Evolutionary conservation across 2,329 filamentous ascomycete genomes (phyloP).

Genomic region (Fusarium sp.): DNA sequence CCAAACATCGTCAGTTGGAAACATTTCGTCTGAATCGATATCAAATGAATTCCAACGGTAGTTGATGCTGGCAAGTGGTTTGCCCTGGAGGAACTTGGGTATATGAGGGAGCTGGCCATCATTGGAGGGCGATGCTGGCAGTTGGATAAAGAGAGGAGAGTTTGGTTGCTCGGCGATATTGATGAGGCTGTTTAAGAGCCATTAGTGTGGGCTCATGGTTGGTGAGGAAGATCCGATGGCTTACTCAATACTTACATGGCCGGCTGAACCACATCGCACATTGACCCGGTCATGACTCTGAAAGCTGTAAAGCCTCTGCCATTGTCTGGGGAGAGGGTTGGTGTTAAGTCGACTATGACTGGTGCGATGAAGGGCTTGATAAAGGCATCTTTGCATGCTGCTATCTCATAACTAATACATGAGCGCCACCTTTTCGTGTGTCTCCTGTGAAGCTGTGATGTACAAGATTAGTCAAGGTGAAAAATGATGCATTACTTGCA

Average conservation of each 20-base stretch:
- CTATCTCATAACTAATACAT: constrained; percentile 26
- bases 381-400: constrained; percentile 47
- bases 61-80: constrained; percentile 68
- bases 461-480: background rate
- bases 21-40: constrained; percentile 30
- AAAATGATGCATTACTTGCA: background rate
- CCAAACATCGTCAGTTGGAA: constrained; percentile 57
- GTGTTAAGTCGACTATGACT: constrained; percentile 22
- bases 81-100: constrained; percentile 58
- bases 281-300: constrained; percentile 57
- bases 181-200: constrained; percentile 58
- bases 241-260: constrained; percentile 65
- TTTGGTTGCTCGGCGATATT: constrained; percentile 57
- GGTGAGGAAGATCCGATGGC: constrained; percentile 35
- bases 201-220: constrained; percentile 31
- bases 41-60: constrained; percentile 66
- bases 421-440: background rate
- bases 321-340: background rate
- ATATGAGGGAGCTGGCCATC: constrained; percentile 49
- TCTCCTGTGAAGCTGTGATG: background rate
- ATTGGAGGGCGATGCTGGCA: constrained; percentile 63
- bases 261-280: constrained; percentile 64
- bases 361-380: constrained; percentile 27
- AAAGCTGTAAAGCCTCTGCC: constrained; percentile 41
- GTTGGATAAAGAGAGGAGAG: constrained; percentile 66